These are phyloP conservation scores for Niebla homalea DNA, from an alignment of 495 filamentous ascomycete species.

Conservation along the genomic window DNA sequence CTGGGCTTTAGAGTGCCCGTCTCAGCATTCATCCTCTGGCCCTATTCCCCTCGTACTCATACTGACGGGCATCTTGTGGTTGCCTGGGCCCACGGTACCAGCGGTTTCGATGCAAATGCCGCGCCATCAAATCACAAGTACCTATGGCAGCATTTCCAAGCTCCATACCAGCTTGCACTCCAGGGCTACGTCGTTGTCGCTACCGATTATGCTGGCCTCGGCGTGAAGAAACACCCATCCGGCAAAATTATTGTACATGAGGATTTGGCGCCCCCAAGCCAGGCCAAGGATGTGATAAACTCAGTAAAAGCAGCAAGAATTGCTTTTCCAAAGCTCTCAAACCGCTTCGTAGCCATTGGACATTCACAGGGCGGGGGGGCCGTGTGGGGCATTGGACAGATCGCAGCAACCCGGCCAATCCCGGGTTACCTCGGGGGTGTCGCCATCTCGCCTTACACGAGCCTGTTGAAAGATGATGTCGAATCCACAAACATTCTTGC, in stretches of 20 bases:
- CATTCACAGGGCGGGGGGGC: constrained; percentile 39
- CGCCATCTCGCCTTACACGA: constrained; percentile 25
- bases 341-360: constrained; percentile 32
- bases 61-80: constrained; percentile 27
- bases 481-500: constrained; percentile 1
- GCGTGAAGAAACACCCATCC: constrained; percentile 25
- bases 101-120: constrained; percentile 28
- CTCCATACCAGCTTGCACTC: constrained; percentile 32
- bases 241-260: constrained; percentile 28
- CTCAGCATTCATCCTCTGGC: constrained; percentile 41
- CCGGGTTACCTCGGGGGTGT: constrained; percentile 32
- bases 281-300: constrained; percentile 35
- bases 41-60: constrained; percentile 24
- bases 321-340: constrained; percentile 24
- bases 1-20: constrained; percentile 35
- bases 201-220: constrained; percentile 43
- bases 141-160: constrained; percentile 31
- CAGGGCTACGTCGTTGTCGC: constrained; percentile 41
- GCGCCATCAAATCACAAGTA: constrained; percentile 34
- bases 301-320: constrained; percentile 29
- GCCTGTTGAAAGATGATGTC: constrained; percentile 15
- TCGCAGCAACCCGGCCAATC: constrained; percentile 17
- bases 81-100: constrained; percentile 41
- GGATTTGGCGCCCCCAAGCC: constrained; percentile 21
- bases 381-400: constrained; percentile 33